These are phyloP conservation scores for Hymenoscyphus salicellus DNA, from an alignment of 2,329 filamentous ascomycete genomes.

Conservation along the genomic window DNA sequence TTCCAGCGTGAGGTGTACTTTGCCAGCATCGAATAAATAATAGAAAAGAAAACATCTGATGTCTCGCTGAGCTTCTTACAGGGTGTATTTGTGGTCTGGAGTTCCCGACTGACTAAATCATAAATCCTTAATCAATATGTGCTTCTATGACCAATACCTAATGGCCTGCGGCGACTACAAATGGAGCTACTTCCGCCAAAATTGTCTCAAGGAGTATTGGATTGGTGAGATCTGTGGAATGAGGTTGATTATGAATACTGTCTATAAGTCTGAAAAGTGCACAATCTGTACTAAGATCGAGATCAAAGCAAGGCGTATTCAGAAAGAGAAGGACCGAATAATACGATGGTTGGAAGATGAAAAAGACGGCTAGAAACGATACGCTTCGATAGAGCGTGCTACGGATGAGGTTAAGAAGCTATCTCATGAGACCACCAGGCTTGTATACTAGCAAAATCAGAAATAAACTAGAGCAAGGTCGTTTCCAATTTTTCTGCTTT, in stretches of 20 bases:
- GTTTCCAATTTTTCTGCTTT: no score
- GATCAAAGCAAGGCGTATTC: constrained; percentile 73
- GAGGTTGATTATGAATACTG: constrained; percentile 78
- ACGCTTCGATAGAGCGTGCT: constrained; percentile 69
- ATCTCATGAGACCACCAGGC: constrained; percentile 53
- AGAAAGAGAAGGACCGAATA: constrained; percentile 72
- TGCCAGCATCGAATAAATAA: no score
- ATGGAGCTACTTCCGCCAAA: constrained; percentile 88
- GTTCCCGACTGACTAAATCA: constrained; percentile 20
- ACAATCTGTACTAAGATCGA: constrained; percentile 85
- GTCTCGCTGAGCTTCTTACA: no score
- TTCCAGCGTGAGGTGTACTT: no score
- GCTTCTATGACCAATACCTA: constrained; percentile 88
- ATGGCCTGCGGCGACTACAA: constrained; percentile 89
- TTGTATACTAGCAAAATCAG: constrained; percentile 33
- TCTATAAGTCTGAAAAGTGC: constrained; percentile 60
- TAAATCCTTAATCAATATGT: constrained; percentile 60
- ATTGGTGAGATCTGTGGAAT: constrained; percentile 95
- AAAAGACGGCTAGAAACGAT: constrained; percentile 41
- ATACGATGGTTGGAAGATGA: constrained; percentile 70
- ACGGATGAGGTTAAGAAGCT: constrained; percentile 67
- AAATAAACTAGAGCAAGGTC: constrained; percentile 11
- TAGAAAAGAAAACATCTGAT: no score
- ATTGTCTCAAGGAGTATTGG: constrained; percentile 91
- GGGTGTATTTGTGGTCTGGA: no score